Evolutionary conservation across 108 stramenopile species (phyloP), one percentile per base, ranked within the genome.

Genomic region (Nitzschia putrida): DNA sequence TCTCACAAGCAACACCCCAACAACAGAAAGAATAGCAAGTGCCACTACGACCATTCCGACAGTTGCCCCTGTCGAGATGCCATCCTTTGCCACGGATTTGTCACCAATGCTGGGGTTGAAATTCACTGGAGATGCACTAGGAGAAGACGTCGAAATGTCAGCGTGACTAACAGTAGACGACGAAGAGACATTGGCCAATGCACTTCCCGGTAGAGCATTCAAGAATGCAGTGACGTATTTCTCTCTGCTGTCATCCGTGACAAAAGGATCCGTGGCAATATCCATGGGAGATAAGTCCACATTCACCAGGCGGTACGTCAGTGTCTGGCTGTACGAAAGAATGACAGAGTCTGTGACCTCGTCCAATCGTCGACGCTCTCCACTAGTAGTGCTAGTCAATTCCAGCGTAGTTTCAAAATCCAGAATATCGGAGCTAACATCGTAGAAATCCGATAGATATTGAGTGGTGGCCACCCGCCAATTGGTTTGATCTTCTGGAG

Each of bases 281-380:
- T 8, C 12, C 11, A 39, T 42, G 16, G 18, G 21, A 9, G 61
- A 23, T 10, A 47, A 0, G 9, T 44, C 43, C 8, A 23, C 6
- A 63, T 45, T 25, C 10, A 7, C 40, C 24, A 63, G 20, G 10
- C 61, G 61, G 44, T 63, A 63, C 7, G 61, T 10, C 20, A 63
- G 43, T 14, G 3, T 63, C 22, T 63, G 61, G 9, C 18, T 24
- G 61, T 45, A 63, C 1, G 44, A 22, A 22, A 63, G 16, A 13
- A 43, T 45, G 8, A 63, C 61, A 2, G 44, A 63, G n/a, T 21
- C n/a, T 18, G 29, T 20, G 10, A 10, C 61, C 23, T 12, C 44
- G 0, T n/a, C 10, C 23, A 20, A 20, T 63, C 23, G 42, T 16
- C 25, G 61, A n/a, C 44, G 42, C 24, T 8, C 14, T 38, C 44